Conservation (phyloP, 31 red algal genomes). For the Asparagopsis taxiformis region DNA sequence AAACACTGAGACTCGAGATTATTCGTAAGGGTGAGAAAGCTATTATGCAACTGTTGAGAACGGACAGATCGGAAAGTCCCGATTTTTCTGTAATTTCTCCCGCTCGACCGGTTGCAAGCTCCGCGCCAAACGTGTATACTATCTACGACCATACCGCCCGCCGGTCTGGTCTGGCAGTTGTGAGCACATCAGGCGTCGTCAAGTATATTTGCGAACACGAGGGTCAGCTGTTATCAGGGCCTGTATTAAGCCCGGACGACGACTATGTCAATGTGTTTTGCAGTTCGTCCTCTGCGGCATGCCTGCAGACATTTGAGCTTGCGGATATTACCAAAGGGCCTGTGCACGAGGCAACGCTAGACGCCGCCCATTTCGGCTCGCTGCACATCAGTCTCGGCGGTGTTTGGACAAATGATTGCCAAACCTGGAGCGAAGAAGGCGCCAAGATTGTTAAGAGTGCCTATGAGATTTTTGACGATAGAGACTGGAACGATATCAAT, state of each 20-base stretch:
- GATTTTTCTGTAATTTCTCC: too few species aligned
- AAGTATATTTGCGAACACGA: too few species aligned
- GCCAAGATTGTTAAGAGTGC: constrained; percentile 47
- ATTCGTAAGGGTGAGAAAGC: too few species aligned
- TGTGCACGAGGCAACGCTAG: constrained; percentile 15
- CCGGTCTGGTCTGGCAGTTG: too few species aligned
- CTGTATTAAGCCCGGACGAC: constrained; percentile 9
- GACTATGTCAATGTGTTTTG: constrained; percentile 20
- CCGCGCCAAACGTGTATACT: too few species aligned
- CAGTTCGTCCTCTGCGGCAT: constrained; percentile 3
- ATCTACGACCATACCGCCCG: too few species aligned
- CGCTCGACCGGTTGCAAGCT: too few species aligned
- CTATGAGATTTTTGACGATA: constrained; percentile 54
- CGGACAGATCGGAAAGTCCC: too few species aligned
- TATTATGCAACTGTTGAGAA: too few species aligned
- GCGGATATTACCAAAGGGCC: constrained; percentile 13
- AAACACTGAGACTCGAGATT: too few species aligned
- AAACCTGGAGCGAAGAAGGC: constrained; percentile 30
- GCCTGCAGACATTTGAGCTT: constrained; percentile 20
- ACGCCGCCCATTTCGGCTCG: constrained; percentile 19
- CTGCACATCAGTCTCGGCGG: constrained; percentile 17
- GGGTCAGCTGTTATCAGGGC: neutral
- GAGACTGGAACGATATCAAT: constrained; percentile 56
- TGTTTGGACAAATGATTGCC: constrained; percentile 25
- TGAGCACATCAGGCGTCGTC: too few species aligned